phyloP scores from a whole-genome alignment of 2,329 filamentous ascomycete species.

The Fusarium sp. region DNA sequence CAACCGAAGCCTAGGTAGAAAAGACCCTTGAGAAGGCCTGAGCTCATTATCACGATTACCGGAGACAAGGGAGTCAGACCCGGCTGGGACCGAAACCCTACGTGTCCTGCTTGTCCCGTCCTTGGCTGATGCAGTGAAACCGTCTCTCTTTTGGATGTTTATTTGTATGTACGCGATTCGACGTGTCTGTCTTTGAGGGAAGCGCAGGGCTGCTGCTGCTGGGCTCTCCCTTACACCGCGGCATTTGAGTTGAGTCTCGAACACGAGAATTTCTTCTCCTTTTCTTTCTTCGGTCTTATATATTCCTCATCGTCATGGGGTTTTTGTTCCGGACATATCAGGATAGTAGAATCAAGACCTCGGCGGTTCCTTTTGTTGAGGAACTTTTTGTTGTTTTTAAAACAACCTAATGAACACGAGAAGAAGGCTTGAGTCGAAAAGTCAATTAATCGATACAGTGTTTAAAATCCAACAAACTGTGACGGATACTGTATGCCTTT shows the following conservation, averaged over 20 bases:
- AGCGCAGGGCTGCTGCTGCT: background rate
- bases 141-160: constrained; percentile 7
- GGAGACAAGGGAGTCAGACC: constrained; percentile 11
- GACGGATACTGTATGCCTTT: constrained; percentile 12
- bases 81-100: constrained; percentile 3
- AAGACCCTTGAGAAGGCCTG: constrained; percentile 18
- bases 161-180: constrained; percentile 18
- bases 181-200: constrained; percentile 1
- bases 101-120: constrained; percentile 6
- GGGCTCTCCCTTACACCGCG: background rate
- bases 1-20: constrained; percentile 14
- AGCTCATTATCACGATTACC: constrained; percentile 11
- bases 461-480: accelerated
- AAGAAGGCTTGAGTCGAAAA: background rate
- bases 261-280: background rate
- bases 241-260: background rate
- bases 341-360: constrained; percentile 27
- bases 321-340: background rate
- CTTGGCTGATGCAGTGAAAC: constrained; percentile 19
- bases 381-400: background rate
- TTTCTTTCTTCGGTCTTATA: constrained; percentile 21
- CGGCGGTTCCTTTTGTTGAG: constrained; percentile 21
- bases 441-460: constrained; percentile 12
- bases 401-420: background rate
- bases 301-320: constrained; percentile 22